Conservation (phyloP, 2,329 filamentous ascomycete genomes). For the Paecilomyces sp. region DNA sequence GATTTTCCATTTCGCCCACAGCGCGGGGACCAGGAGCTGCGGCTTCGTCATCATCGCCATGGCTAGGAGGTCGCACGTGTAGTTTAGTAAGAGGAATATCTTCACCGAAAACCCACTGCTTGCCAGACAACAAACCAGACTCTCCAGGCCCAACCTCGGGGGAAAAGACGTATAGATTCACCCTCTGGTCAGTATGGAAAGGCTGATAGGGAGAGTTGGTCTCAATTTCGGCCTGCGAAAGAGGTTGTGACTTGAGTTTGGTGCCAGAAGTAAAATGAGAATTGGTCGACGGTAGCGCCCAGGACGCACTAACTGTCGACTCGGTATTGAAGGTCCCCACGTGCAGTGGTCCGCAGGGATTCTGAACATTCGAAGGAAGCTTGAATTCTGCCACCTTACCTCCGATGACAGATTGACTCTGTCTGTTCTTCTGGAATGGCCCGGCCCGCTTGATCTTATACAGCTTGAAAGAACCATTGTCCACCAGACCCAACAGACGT, state of each 20-base stretch:
- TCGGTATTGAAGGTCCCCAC: constrained; percentile 49
- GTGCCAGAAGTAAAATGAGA: constrained; percentile 37
- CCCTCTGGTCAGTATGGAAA: constrained; percentile 84
- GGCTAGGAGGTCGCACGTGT: constrained; percentile 38
- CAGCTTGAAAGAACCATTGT: constrained; percentile 38
- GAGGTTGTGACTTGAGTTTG: constrained; percentile 43
- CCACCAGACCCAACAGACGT: constrained; percentile 38
- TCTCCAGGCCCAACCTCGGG: constrained; percentile 29
- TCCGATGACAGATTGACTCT: constrained; percentile 47
- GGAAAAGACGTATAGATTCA: constrained; percentile 65
- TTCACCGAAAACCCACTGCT: constrained; percentile 49
- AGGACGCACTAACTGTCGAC: constrained; percentile 26
- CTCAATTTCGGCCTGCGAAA: constrained; percentile 82
- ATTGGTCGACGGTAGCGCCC: constrained; percentile 31
- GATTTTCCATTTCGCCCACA: constrained; percentile 41
- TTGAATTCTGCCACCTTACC: constrained; percentile 60
- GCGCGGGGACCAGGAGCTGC: constrained; percentile 19
- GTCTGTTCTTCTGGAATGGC: constrained; percentile 48
- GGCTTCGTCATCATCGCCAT: constrained; percentile 30
- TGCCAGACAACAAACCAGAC: constrained; percentile 29
- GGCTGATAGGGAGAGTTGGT: constrained; percentile 93
- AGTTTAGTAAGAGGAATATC: constrained; percentile 42
- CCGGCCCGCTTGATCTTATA: constrained; percentile 34
- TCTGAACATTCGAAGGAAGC: constrained; percentile 56
- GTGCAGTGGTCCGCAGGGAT: constrained; percentile 50